Evolutionary conservation across 306 rosid genomes (phyloP).

Genomic region (Casuarina equisetifolia): DNA sequence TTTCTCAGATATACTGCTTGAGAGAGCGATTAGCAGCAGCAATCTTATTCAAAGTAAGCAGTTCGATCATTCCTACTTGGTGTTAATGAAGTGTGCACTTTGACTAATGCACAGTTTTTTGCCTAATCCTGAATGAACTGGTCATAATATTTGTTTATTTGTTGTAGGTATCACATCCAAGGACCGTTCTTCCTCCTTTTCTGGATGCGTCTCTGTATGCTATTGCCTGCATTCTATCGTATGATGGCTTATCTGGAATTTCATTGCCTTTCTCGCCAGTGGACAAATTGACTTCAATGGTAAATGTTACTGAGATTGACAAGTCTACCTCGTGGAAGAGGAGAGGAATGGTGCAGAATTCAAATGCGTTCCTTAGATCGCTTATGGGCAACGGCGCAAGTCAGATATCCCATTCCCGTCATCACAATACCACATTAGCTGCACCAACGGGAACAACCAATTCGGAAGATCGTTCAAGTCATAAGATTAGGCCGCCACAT

Average conservation of each 20-base stretch:
- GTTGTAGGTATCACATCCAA: conserved; percentile 67
- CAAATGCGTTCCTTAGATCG: conserved; percentile 29
- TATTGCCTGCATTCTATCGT: conserved; percentile 58
- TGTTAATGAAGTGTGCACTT: conserved; percentile 8
- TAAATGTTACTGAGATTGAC: conserved; percentile 31
- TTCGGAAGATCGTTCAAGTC: conserved; percentile 14
- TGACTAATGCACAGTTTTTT: conserved; percentile 3
- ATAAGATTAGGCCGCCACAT: conserved; percentile 4
- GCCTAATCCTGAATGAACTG: background rate
- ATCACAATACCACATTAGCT: conserved; percentile 19
- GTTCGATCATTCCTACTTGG: conserved; percentile 3
- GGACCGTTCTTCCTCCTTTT: conserved; percentile 58
- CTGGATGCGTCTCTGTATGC: conserved; percentile 58
- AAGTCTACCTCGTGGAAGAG: conserved; percentile 12
- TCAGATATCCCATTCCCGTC: conserved; percentile 19
- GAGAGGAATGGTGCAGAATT: conserved; percentile 22
- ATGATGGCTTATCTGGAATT: conserved; percentile 62
- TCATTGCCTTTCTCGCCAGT: conserved; percentile 22
- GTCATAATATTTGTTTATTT: conserved; percentile 24
- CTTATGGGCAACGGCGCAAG: conserved; percentile 11
- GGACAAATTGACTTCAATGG: conserved; percentile 44
- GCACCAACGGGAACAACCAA: conserved; percentile 15
- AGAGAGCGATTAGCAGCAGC: conserved; percentile 84
- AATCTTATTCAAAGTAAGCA: conserved; percentile 62
- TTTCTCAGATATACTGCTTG: conserved; percentile 90